Base-by-base conservation (phyloP, 352 stramenopile species). In the Pythium phragmiticola region DNA sequence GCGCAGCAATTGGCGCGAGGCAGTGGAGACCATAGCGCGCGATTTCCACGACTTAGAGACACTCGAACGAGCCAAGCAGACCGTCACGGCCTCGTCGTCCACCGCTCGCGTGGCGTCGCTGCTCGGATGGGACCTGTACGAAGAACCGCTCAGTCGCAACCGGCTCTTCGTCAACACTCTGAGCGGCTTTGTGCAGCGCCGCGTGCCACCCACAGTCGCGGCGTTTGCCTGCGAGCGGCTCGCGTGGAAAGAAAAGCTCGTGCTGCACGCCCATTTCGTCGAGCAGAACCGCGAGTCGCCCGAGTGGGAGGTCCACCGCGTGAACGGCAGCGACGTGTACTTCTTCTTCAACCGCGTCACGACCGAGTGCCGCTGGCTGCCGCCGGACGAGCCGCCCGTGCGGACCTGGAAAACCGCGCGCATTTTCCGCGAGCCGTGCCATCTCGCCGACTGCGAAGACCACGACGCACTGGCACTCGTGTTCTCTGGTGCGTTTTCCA, bases 321-420 rank as follows among this genome's bases (percentile, higher is more conserved):
- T 89, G 23, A 78, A 86, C 57, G 70, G 61, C 3, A 67, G 73
- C 2, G 78, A 88, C 30, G 64, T 87, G 33, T 88, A 89, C 65
- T 91, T 93, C 61, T 93, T 90, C 63, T 89, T 84, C 57, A 82
- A 93, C 59, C 74, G 70, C 19, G 65, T 74, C 43, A 75, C 66
- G 8, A 66, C 75, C 7, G 56, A 73, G 23, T 91, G 79, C 21
- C 82, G 87, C 16, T 93, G 84, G 84, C 37, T 84, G 13, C 77
- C 74, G 30, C 76, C 75, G 14, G 64, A 74, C 3, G 71, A 75
- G 13, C 64, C 73, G 1, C 58, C 73, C 8, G 17, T 63, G 7
- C 58, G 48, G 2, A 72, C 72, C 53, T 92, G 82, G 81, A 72
- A 66, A 53, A 89, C 77, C 26, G 81, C 79, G 50, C 76, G 80